Base-by-base conservation (phyloP, 2,329 filamentous ascomycete genomes). In the Coniochaeta sp. region DNA sequence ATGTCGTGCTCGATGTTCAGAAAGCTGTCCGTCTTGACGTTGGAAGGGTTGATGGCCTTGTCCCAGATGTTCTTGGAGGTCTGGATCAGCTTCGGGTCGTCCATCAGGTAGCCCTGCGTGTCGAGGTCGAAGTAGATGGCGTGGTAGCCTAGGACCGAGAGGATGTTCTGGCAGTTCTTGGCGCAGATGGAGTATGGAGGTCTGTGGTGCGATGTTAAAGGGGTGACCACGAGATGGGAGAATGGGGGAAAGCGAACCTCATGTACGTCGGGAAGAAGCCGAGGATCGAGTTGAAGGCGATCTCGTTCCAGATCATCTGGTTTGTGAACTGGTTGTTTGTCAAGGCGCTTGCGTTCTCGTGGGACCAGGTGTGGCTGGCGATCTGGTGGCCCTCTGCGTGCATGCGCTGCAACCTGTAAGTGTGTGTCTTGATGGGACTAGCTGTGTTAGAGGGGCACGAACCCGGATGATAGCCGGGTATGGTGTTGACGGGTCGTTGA, bases 1-100 rank as follows among this genome's bases (percentile, higher is more conserved):
- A 80, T 77, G 65, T 81, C 79, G 64, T 81, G 79, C 63, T 81
- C 78, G 62, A 85, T 84, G 59, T 77, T 71, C 44, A 85, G 72
- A 67, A 76, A 82, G 60, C 65, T 69, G 61, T 68, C 63, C 0
- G 31, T 50, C 0, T 40, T 47, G 3, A 67, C 63, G 59, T 67
- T 50, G 24, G 71, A 67, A 3, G 43, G 59, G 17, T 62, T 60
- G 34, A 72, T 66, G 54, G 68, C 64, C 1, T 66, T 50, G 62
- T 71, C 69, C 69, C 68, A 72, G 26, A 71, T 71, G 60, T 68
- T 64, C 63, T 72, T 72, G 66, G 66, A 68, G 58, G 58, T 67
- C 57, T 72, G 69, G 59, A 78, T 78, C 59, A 68, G 47, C 1
- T 26, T 63, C 1, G 71, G 61, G 59, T 60, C 61, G 63, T 72